phyloP scores from a whole-genome alignment of 176 grass and related monocot species.

The Bothriochloa decipiens region DNA sequence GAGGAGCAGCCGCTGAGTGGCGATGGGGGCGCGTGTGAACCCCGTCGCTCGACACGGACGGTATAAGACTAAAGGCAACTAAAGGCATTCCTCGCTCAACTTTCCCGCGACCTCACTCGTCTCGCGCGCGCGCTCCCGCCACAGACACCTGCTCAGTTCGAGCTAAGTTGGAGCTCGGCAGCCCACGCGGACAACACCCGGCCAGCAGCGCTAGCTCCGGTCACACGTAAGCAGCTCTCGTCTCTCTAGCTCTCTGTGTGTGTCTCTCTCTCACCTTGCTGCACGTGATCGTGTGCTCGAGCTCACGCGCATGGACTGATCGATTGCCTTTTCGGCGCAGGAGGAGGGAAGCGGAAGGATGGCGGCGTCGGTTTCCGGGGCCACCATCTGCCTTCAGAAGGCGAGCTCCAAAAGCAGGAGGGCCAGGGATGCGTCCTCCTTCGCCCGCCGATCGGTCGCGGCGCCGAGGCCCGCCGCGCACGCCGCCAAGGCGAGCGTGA shows the following conservation, averaged over 20 bases:
- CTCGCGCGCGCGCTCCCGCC: constrained; percentile 18
- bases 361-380: constrained; percentile 34
- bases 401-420: constrained; percentile 16
- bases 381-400: constrained; percentile 33
- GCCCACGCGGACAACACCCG: neutral
- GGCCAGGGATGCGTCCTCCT: constrained; percentile 15
- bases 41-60: constrained; percentile 17
- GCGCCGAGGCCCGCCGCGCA: neutral
- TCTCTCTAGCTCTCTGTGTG: neutral
- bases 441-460: constrained; percentile 31
- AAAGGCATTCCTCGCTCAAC: neutral
- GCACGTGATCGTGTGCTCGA: neutral
- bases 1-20: neutral
- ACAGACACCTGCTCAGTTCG: neutral
- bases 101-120: neutral
- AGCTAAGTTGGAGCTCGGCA: neutral
- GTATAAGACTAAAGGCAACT: neutral
- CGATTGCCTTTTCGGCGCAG: no score
- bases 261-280: neutral
- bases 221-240: neutral
- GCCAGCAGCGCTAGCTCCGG: neutral
- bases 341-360: neutral
- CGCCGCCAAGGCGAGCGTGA: neutral
- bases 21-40: constrained; percentile 45
- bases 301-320: neutral